Base-by-base conservation (phyloP, 768 basidiomycete species). In the Tremella fuciformis region DNA sequence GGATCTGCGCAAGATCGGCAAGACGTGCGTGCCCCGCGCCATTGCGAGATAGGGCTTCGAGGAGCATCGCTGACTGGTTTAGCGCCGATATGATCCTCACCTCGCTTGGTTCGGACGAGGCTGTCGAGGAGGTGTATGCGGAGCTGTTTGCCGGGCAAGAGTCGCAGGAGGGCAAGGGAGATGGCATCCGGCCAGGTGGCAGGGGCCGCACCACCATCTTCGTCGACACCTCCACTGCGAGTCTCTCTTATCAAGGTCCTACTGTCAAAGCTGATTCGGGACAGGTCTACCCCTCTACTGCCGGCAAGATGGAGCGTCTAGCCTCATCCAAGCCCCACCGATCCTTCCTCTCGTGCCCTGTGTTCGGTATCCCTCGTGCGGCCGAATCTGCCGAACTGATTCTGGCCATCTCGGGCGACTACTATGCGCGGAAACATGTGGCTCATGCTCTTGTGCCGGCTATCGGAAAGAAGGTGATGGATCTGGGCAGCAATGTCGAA, bases 401-500 rank as follows among this genome's bases (percentile, higher is more conserved):
- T 38, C 80, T 90, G 42, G 82, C 85, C 46, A 86, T 93, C 83
- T 85, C 85, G 8, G 91, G 91, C 3, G 86, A 91, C 71, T 82
- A 83, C 66, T 85, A 86, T 60, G 85, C 87, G 42, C 93, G 91
- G 81, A 87, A 89, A 70, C 84, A 87, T 69, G 83, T 87, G 8
- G 85, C 85, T 1, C 83, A 88, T 69, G 79, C 87, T n/a, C 80
- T 90, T 25, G 84, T 91, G 0, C 91, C 91, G 13, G 83, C 86
- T 4, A 82, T 91, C 47, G 91, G 85, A 18, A 80, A 83, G 60
- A 91, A 88, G 62, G 62, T 76, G 8, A 78, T 80, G 70, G 91
- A 93, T 73, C 81, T 94, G 11, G 91, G 91, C 22, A 85, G 83
- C 22, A 90, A 93, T 73, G 81, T 92, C 29, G 88, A 91, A 78